Percentiles rank a stretch among this genome's conserved stretches.
These are phyloP conservation scores for Yarrowia divulgata DNA, from an alignment of 805 yeast genomes.

Conservation along the genomic window DNA sequence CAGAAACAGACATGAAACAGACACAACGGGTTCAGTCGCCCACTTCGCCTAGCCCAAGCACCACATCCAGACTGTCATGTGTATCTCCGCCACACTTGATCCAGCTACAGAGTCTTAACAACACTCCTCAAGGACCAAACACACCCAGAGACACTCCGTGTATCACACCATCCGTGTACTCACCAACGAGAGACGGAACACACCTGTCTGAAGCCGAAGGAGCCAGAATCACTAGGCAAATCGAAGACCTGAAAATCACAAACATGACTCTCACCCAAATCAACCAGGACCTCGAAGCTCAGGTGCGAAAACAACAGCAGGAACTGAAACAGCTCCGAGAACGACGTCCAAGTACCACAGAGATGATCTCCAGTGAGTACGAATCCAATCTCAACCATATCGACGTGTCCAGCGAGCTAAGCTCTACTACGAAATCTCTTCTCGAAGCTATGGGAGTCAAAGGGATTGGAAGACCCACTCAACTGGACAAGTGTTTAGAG, in stretches of 20 bases:
- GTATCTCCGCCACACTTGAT: conserved; percentile 26
- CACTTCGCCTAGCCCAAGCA: conserved; percentile 2
- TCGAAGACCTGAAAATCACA: conserved; percentile 30
- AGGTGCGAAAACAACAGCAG: conserved; percentile 31
- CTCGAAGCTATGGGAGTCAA: conserved; percentile 20
- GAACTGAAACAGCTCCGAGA: conserved; percentile 24
- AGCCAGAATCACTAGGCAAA: conserved; percentile 27
- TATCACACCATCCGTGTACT: conserved; percentile 13
- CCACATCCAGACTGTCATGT: not conserved
- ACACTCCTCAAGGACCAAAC: conserved; percentile 9
- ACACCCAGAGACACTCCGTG: conserved; percentile 19
- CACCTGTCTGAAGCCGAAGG: conserved; percentile 30
- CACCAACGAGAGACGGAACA: conserved; percentile 3
- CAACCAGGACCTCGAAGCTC: conserved; percentile 20
- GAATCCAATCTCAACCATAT: conserved; percentile 1
- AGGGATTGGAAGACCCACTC: conserved; percentile 19
- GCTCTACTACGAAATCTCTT: not conserved
- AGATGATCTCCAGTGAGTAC: not conserved
- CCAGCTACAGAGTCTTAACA: not conserved
- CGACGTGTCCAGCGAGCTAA: conserved; percentile 3
- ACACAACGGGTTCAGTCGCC: conserved; percentile 2
- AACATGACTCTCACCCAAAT: conserved; percentile 33
- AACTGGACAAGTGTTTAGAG: conserved; percentile 25
- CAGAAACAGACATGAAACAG: conserved; percentile 10
- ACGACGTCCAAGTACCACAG: not conserved